These are phyloP conservation scores for Penicillium atrosanguineum DNA, from an alignment of 495 filamentous ascomycete genomes.

Conservation along the genomic window DNA sequence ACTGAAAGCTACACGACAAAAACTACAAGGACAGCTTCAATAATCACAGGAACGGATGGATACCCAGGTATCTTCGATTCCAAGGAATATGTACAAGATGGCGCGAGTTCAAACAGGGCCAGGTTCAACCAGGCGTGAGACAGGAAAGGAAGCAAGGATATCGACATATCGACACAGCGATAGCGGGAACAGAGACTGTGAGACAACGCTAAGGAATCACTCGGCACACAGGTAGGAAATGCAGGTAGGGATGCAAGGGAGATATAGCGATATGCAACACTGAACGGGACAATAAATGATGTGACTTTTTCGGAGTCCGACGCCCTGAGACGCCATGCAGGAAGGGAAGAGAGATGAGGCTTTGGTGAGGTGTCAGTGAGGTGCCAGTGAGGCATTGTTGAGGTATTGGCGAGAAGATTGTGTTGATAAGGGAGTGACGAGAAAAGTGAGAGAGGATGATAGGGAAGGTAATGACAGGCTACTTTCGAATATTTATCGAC, in stretches of 20 bases:
- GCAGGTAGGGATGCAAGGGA: conserved; percentile 11
- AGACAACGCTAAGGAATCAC: conserved; percentile 22
- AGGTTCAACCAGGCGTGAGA: neutral
- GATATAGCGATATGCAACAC: conserved; percentile 3
- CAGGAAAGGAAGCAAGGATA: neutral
- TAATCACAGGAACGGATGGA: neutral
- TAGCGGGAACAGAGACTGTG: conserved; percentile 1
- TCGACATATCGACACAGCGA: conserved; percentile 3
- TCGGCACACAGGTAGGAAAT: conserved; percentile 6
- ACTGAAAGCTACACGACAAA: neutral
- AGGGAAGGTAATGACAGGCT: neutral
- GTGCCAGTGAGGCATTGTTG: no score
- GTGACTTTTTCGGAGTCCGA: conserved; percentile 13
- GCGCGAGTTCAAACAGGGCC: neutral
- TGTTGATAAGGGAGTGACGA: neutral
- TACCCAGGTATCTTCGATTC: conserved; percentile 3
- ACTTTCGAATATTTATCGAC: conserved; percentile 16
- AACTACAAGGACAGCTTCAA: neutral
- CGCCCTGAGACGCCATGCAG: conserved; percentile 20
- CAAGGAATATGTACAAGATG: conserved; percentile 5
- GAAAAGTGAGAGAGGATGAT: conserved; percentile 3
- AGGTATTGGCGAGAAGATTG: neutral
- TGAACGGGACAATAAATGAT: neutral
- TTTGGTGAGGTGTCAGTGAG: no score
- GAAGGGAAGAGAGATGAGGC: neutral